Percentiles rank a stretch among this genome's conserved stretches.
These are phyloP conservation scores for Neopestalotiopsis rosae DNA, from an alignment of 2,329 filamentous ascomycete genomes.

Conservation along the genomic window DNA sequence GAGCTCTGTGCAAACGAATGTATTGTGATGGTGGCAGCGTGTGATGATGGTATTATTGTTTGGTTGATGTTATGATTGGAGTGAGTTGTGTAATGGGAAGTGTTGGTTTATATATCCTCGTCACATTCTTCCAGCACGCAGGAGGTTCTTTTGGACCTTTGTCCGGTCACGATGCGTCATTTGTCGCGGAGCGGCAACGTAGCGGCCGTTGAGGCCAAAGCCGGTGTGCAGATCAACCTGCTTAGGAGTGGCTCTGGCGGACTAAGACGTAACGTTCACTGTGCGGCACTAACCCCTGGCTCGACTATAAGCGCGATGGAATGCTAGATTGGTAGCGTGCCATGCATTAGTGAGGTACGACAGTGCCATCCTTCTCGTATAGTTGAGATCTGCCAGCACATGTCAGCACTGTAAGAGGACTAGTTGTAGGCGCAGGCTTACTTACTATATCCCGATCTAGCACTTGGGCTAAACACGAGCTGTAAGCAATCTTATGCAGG, in stretches of 20 bases:
- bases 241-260: neutral
- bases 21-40: too few species aligned
- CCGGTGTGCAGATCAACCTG: neutral
- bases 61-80: neutral
- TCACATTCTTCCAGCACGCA: neutral
- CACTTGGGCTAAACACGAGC: neutral
- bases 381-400: neutral
- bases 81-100: neutral
- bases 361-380: constrained; percentile 1
- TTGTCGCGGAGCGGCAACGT: neutral
- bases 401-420: neutral
- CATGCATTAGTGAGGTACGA: neutral
- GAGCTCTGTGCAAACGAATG: neutral
- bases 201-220: neutral
- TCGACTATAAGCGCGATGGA: neutral
- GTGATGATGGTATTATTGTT: neutral
- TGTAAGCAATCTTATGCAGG: neutral
- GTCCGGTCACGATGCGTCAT: neutral
- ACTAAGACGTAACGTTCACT: neutral
- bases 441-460: neutral
- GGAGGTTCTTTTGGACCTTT: neutral
- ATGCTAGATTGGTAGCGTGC: neutral
- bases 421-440: constrained; percentile 10
- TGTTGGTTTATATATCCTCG: neutral
- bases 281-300: neutral